Evolutionary conservation across 2,329 filamentous ascomycete species (phyloP).

Genomic region (Fusarium tricinctum): DNA sequence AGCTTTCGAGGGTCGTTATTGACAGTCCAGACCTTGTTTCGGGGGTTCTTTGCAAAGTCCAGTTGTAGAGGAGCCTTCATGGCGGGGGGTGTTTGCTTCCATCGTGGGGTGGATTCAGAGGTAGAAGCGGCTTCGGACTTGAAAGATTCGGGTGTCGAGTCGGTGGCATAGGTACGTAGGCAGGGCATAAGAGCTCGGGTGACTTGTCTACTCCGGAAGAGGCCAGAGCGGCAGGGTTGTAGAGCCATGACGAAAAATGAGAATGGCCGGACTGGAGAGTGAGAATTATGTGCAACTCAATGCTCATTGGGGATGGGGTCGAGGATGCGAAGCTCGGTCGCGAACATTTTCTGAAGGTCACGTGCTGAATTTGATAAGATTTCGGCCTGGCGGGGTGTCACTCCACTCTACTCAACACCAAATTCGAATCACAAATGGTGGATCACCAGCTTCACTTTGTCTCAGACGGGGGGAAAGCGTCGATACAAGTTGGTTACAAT

Average conservation of each 20-base stretch:
- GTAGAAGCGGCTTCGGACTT: slow-evolving; percentile 32
- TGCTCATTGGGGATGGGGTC: not conserved
- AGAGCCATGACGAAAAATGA: slow-evolving; percentile 51
- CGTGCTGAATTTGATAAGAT: slow-evolving; percentile 41
- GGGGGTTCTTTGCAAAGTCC: slow-evolving; percentile 68
- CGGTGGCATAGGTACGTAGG: slow-evolving; percentile 52
- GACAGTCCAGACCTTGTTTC: slow-evolving; percentile 71
- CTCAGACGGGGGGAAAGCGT: not conserved
- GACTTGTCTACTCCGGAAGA: slow-evolving; percentile 48
- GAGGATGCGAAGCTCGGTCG: slow-evolving; percentile 37
- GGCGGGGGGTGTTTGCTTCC: slow-evolving; percentile 76
- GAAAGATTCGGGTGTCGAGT: slow-evolving; percentile 50
- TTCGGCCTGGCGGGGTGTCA: slow-evolving; percentile 12
- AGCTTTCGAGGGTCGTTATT: slow-evolving; percentile 82
- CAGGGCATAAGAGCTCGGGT: slow-evolving; percentile 43
- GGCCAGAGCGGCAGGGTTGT: slow-evolving; percentile 52
- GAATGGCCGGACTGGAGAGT: slow-evolving; percentile 18
- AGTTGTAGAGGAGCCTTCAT: slow-evolving; percentile 79
- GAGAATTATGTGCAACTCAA: slow-evolving; percentile 14
- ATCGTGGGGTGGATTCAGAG: slow-evolving; percentile 65
- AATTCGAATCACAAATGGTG: not conserved
- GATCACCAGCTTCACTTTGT: slow-evolving; percentile 25
- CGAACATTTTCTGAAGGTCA: slow-evolving; percentile 54
- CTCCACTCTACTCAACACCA: slow-evolving; percentile 45
- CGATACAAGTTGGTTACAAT: no score